Evolutionary conservation across 495 filamentous ascomycete genomes (phyloP).

Genomic region (Podospora didyma): DNA sequence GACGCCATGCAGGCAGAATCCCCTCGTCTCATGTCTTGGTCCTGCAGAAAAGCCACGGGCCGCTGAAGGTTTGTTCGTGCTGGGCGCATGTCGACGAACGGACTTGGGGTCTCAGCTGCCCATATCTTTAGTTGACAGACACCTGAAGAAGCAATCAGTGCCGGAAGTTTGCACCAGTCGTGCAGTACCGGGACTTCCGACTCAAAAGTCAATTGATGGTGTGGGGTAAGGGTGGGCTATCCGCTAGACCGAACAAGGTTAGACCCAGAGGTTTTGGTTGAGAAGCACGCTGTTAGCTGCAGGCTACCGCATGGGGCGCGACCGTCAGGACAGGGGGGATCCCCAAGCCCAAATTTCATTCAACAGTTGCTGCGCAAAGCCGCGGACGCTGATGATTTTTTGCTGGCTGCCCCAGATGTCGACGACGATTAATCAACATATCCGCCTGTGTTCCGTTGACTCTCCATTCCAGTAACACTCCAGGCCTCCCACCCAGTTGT

Average conservation of each 20-base stretch:
- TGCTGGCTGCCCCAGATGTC: slow-evolving; percentile 14
- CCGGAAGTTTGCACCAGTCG: background rate
- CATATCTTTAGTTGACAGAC: too few relatives aligned
- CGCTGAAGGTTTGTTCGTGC: background rate
- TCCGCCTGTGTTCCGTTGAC: background rate
- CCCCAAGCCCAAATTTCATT: slow-evolving; percentile 22
- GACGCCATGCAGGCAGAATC: slow-evolving; percentile 7
- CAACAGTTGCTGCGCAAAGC: slow-evolving; percentile 28
- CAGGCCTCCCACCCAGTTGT: background rate
- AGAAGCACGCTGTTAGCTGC: slow-evolving; percentile 18
- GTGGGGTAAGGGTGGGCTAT: slow-evolving; percentile 17
- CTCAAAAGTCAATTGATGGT: background rate
- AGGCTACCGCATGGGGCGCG: slow-evolving; percentile 13
- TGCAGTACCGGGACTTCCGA: background rate
- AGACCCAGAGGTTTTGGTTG: slow-evolving; percentile 31
- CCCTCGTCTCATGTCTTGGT: slow-evolving; percentile 10
- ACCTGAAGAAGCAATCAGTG: too few relatives aligned
- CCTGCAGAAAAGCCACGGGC: slow-evolving; percentile 4
- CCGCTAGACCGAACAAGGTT: slow-evolving; percentile 18
- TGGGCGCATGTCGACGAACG: background rate
- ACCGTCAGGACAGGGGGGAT: slow-evolving; percentile 16
- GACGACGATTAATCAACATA: slow-evolving; percentile 3
- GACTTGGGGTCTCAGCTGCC: too few relatives aligned
- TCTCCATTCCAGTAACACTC: slow-evolving; percentile 3
- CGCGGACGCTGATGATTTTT: slow-evolving; percentile 18